These are phyloP conservation scores for Calonectria multiphialidica DNA, from an alignment of 2,329 filamentous ascomycete species.

Conservation along the genomic window DNA sequence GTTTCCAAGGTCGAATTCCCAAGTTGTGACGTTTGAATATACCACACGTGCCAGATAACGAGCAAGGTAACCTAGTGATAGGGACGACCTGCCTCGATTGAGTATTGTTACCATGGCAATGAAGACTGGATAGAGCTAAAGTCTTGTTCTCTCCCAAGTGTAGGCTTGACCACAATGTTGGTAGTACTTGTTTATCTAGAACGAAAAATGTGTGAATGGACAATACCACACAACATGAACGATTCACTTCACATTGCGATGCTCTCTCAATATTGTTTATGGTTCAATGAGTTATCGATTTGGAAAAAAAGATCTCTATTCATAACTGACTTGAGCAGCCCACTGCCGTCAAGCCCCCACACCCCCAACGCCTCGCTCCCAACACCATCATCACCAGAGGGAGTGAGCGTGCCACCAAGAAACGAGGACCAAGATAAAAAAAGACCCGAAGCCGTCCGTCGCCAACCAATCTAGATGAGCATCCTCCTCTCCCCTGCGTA, in stretches of 20 bases:
- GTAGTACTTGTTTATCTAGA: too few species aligned
- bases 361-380: slow-evolving; percentile 11
- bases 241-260: background rate
- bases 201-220: too few species aligned
- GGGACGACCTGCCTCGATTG: too few species aligned
- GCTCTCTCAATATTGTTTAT: background rate
- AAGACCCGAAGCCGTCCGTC: slow-evolving; percentile 2
- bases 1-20: background rate
- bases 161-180: too few species aligned
- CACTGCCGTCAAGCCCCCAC: slow-evolving; percentile 10
- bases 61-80: too few species aligned
- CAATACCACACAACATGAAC: background rate
- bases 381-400: background rate
- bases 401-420: slow-evolving; percentile 6
- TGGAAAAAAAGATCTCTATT: slow-evolving; percentile 14
- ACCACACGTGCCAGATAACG: too few species aligned
- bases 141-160: too few species aligned
- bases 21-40: background rate
- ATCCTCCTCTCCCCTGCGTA: background rate
- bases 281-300: slow-evolving; percentile 5
- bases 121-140: too few species aligned
- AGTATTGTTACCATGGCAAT: too few species aligned
- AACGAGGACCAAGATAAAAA: slow-evolving; percentile 7
- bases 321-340: slow-evolving; percentile 8
- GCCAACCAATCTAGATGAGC: slow-evolving; percentile 9